Evolutionary conservation across 495 filamentous ascomycete genomes (phyloP), one percentile per base, ranked within the genome.

Genomic region (Neurospora intermedia): DNA sequence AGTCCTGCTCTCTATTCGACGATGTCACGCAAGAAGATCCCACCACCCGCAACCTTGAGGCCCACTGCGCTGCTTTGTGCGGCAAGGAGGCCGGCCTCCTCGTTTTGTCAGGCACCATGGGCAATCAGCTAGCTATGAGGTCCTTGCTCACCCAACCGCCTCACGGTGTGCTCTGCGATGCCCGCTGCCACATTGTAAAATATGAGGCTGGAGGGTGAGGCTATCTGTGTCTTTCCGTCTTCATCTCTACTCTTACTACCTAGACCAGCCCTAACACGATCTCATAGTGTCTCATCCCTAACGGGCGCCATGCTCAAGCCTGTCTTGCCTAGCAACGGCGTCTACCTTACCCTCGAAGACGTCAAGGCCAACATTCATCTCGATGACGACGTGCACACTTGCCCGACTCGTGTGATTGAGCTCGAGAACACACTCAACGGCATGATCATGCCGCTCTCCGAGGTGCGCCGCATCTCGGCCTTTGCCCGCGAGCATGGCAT

Each of bases 61-160:
- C 83, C 43, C 89, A 91, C 74, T 84, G 96, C 27, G 91, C 93
- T 39, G 79, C 84, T 40, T 85, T 94, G 6, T 89, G 93, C 3
- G 87, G 87, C 75, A 93, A 96, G 78, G 88, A 92, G 72, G 89
- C 89, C 41, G 90, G 87, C 0, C 84, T 94, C 0, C 88, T 97
- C 59, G 93, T 97, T 31, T 84, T 96, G 69, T 94, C 91, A 0
- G 95, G 95, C 5, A 97, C 95, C 20, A 96, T 97, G 93, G 95
- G 91, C 43, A 96, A 96, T 82, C 92, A 94, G 75, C 82, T 96
- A 72, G 88, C 87, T 16, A 77, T 96, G 20, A 87, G 92, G 8
- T 82, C 91, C 1, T 86, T 92, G 72, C 85, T 96, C 39, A 85
- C 81, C 0, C 90, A 90, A 71, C 92, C 92, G 4, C 92, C 92